These are phyloP conservation scores for Rubroshorea leprosula DNA, from an alignment of 345 rosid genomes.

Conservation along the genomic window DNA sequence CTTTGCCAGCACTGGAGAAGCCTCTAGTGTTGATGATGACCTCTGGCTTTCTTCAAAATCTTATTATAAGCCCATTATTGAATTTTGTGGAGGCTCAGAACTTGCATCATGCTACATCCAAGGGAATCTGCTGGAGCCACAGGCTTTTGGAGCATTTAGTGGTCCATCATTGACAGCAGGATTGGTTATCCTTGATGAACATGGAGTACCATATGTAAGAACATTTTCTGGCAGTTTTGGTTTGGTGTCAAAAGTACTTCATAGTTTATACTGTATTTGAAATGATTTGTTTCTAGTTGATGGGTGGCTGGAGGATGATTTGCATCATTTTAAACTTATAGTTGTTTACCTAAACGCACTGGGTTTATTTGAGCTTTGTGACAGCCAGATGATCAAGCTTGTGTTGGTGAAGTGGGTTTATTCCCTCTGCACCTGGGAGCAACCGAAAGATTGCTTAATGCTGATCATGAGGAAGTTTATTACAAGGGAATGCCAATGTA, in stretches of 20 bases:
- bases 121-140: conserved; percentile 70
- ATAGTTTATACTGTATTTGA: conserved; percentile 60
- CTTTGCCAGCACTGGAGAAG: conserved; percentile 70
- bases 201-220: conserved; percentile 60
- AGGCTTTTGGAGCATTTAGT: conserved; percentile 88
- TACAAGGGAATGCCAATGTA: conserved; percentile 78
- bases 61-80: conserved; percentile 63
- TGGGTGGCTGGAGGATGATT: neutral
- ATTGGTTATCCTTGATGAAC: conserved; percentile 65
- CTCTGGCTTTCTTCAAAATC: conserved; percentile 93
- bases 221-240: conserved; percentile 45
- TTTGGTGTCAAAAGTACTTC: conserved; percentile 94
- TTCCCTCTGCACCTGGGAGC: conserved; percentile 70
- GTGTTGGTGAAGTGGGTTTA: conserved; percentile 83
- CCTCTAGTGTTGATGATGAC: conserved; percentile 81
- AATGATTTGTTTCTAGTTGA: conserved; percentile 9
- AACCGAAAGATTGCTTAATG: conserved; percentile 72
- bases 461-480: conserved; percentile 68
- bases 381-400: conserved; percentile 71
- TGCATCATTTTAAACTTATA: neutral
- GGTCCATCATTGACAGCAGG: conserved; percentile 66
- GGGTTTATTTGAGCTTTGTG: conserved; percentile 16
- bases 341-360: neutral
- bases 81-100: conserved; percentile 89
- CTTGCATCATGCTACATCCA: conserved; percentile 72